Base-by-base conservation (phyloP, 768 basidiomycete species). In the Lactifluus echinatus region DNA sequence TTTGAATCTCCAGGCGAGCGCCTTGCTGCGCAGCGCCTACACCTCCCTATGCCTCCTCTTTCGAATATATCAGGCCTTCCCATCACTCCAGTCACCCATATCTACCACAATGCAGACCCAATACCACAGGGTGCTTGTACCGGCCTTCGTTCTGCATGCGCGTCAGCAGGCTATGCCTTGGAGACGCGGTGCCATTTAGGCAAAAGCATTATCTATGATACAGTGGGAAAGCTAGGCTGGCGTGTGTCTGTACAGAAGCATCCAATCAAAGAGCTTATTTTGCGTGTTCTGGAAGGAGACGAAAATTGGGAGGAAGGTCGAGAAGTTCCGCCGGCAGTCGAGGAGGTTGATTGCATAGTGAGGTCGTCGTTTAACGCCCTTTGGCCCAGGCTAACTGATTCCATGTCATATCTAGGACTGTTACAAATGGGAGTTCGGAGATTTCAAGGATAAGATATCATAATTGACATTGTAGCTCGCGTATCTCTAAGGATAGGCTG, bases 21-120 rank as follows among this genome's bases (percentile, higher is more conserved):
- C 15, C 72, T 85, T 45, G 78, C 85, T 15, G 79, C 85, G 0
- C 65, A 71, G 8, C 75, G 85, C 48, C 76, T 87, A 8, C 82
- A 82, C 63, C 78, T 87, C 23, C 83, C 84, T 0, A 67, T 82
- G 4, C 84, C 85, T 2, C 79, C 53, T 19, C 48, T 40, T 17
- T 58, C 49, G 4, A 31, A 39, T 26, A 23, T n/a, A 24, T 56
- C 57, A 19, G 60, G 50, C 33, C 34, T 63, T 23, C 56, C 58
- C 26, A 44, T 57, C 40, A 55, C 70, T 2, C 70, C 70, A 3
- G 70, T 72, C 12, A 71, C 68, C 29, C 69, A 73, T 63, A 73
- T 86, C 47, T 86, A 81, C 68, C 81, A 87, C 68, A 87, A 74
- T 33, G 85, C 85, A 34, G 85, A 87, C 66, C 85, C 85, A 7